phyloP scores from a whole-genome alignment of 2,329 filamentous ascomycete genomes.

The Penicillium vulpinum region DNA sequence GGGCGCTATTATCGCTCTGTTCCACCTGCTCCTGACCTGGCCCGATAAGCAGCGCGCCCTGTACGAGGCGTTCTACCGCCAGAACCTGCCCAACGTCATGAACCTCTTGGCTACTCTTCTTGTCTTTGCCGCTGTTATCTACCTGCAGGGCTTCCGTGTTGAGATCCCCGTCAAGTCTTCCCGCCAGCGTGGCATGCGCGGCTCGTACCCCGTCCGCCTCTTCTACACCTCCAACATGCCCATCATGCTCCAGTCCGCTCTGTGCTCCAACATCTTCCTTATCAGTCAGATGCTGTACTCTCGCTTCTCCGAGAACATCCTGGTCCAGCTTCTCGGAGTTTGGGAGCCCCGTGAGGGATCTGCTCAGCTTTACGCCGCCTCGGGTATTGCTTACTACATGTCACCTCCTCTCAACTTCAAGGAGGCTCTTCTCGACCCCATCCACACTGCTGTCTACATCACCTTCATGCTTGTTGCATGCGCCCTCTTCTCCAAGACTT shows the following conservation, averaged over 20 bases:
- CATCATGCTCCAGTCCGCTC: constrained; percentile 98
- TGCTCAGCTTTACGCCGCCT: constrained; percentile 89
- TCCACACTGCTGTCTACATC: constrained; percentile 94
- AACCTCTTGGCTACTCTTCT: constrained; percentile 90
- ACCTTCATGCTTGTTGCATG: constrained; percentile 97
- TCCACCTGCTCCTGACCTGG: constrained; percentile 98
- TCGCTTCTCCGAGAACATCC: constrained; percentile 97
- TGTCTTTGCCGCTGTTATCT: constrained; percentile 97
- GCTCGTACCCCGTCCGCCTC: constrained; percentile 95
- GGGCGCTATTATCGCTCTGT: constrained; percentile 94
- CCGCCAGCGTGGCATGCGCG: constrained; percentile 96
- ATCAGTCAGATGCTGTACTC: constrained; percentile 99
- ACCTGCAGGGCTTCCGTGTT: constrained; percentile 98
- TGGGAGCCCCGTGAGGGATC: constrained; percentile 96
- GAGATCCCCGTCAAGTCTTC: constrained; percentile 99
- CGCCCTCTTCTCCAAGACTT: constrained; percentile 99
- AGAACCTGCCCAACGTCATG: constrained; percentile 99
- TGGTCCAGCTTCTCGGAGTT: constrained; percentile 94
- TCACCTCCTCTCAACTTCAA: constrained; percentile 96
- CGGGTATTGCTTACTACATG: constrained; percentile 99
- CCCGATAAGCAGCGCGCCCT: constrained; percentile 98
- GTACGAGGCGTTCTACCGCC: constrained; percentile 97
- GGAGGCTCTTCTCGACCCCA: constrained; percentile 92
- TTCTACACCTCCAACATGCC: constrained; percentile 99
- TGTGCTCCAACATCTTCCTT: constrained; percentile 98